phyloP scores from a whole-genome alignment of 345 rosid genomes.

The Arabidopsis suecica region DNA sequence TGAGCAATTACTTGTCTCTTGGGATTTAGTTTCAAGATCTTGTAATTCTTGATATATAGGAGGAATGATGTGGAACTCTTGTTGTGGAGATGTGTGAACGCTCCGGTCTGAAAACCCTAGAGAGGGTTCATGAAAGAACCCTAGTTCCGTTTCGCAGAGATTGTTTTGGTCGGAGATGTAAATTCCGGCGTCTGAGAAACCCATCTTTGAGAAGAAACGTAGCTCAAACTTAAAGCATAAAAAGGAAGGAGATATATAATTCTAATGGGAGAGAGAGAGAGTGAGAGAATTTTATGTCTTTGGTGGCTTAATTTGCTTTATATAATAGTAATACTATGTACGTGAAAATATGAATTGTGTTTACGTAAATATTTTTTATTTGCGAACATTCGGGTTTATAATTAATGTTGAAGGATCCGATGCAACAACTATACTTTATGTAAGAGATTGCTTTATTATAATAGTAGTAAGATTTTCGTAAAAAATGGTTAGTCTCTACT shows the following conservation, averaged over 20 bases:
- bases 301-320: constrained; percentile 35
- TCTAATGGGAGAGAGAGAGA: constrained; percentile 23
- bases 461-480: constrained; percentile 34
- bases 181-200: constrained; percentile 31
- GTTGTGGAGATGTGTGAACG: constrained; percentile 14
- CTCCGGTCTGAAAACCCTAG: constrained; percentile 33
- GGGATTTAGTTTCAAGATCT: constrained; percentile 21
- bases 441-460: constrained; percentile 34
- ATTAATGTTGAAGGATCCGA: constrained; percentile 49
- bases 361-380: background rate
- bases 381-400: constrained; percentile 41
- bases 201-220: constrained; percentile 35
- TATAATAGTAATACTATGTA: constrained; percentile 27
- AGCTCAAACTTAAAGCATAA: constrained; percentile 20
- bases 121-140: constrained; percentile 25
- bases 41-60: constrained; percentile 25
- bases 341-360: constrained; percentile 5
- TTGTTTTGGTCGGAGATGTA: constrained; percentile 33
- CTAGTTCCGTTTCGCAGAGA: constrained; percentile 19
- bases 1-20: background rate
- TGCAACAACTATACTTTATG: constrained; percentile 48
- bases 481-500: constrained; percentile 37
- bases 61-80: background rate
- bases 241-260: constrained; percentile 3
- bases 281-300: constrained; percentile 5